Base-by-base conservation (phyloP, 805 yeast species). In the Yarrowia porcina region DNA sequence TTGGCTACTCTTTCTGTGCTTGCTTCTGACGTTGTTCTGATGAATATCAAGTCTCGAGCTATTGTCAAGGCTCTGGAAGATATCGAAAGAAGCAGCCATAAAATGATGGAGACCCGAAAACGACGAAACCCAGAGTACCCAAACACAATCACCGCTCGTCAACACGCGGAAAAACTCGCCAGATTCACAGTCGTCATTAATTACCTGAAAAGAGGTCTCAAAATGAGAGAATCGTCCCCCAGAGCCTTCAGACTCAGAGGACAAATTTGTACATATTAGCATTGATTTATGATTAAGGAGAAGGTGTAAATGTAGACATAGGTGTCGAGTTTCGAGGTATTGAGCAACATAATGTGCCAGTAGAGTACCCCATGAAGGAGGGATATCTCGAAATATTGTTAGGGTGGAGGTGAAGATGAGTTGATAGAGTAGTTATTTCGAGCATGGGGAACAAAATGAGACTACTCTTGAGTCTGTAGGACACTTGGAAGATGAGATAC, bases 1-100 rank as follows among this genome's bases (percentile, higher is more conserved):
- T 65, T 79, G 15, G 15, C 42, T 10, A 36, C 44, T 3, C 18
- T 50, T 21, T 8, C 13, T 3, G 44, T 36, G 10, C 33, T 50
- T 4, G 59, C 42, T 1, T 21, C 32, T 7, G 59, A 50, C 17
- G 10, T 50, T 3, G 42, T 44, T 3, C 5, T 25, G 25, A 25
- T 50, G 59, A 50, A 50, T 17, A 35, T 50, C 42, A 50, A 50
- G 30, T 50, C 59, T 7, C 21, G 44, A 7, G 39, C 41, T 3
- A 5, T 50, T 17, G 33, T 49, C 21, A 49, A 49, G 23, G 15
- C 41, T 3, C 4, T 49, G 41, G 57, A 49, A n/a, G 57, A 49
- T 2, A 23, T 49, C 23, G 57, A 49, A 15, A 8, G 41, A 33
- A 32, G n/a, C 20, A 33, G 41, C n/a, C 33, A 33, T 21, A 49